Evolutionary conservation across 2,329 filamentous ascomycete genomes (phyloP), one percentile per base, ranked within the genome.

Genomic region (Sporothrix sp.): DNA sequence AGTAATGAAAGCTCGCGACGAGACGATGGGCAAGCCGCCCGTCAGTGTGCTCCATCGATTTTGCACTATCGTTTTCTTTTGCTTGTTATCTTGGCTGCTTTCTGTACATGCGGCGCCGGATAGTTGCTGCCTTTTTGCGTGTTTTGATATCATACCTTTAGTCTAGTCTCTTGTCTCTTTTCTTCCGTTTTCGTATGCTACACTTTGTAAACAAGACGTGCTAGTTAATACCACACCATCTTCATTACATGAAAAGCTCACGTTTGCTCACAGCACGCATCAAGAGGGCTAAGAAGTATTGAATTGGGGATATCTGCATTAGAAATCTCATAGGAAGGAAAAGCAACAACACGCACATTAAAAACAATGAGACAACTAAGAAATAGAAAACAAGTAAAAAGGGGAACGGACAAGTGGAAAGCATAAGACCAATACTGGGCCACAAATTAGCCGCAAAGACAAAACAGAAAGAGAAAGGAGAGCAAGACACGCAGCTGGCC

Each of bases 291-390:
- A 52, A 43, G 37, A 49, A 45, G 35, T 51, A 56, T 51, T 57
- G 53, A 56, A 54, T 57, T 57, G 55, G 54, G 55, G 71, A 76
- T 77, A 76, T 78, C 71, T 76, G 74, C 73, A 79, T 79, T 79
- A 79, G 70, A 78, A 77, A 71, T 71, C 68, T 71, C 77, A 68
- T 78, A 79, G 64, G 72, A 73, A 51, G 35, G 49, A 50, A 59
- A 56, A 57, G 56, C 39, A 48, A 50, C 43, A 57, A 44, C 48
- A 45, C 53, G 45, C 48, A 50, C 44, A 49, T 37, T n/a, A 30
- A 48, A 38, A 50, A 36, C 6, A 46, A 52, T 43, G 33, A 52
- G 27, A 44, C 36, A 42, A 53, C 39, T 40, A 48, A 33, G 40
- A 43, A 48, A 52, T 51, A 53, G n/a, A 36, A 45, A 35, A 52